Percentiles rank a stretch among this genome's conserved stretches.
phyloP scores from a whole-genome alignment of 2,329 filamentous ascomycete genomes.

The Trichoderma koningii region DNA sequence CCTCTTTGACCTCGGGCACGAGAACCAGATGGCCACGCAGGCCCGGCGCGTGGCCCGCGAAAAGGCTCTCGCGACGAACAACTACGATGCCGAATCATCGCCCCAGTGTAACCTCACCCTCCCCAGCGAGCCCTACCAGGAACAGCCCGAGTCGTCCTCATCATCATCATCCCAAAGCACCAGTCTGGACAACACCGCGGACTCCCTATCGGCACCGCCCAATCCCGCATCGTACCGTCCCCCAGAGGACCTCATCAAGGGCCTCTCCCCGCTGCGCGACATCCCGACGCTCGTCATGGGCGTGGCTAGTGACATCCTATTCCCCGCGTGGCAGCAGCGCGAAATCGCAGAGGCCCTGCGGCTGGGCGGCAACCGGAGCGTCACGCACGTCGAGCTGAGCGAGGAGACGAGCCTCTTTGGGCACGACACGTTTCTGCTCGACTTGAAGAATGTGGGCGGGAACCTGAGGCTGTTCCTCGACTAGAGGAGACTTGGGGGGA shows the following conservation, averaged over 20 bases:
- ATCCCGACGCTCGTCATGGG: conserved; percentile 88
- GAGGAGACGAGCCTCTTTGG: conserved; percentile 95
- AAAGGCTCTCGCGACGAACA: conserved; percentile 56
- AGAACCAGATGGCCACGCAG: conserved; percentile 65
- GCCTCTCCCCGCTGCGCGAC: conserved; percentile 69
- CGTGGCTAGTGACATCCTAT: conserved; percentile 92
- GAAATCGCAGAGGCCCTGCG: conserved; percentile 86
- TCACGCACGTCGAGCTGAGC: conserved; percentile 87
- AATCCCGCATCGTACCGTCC: conserved; percentile 52
- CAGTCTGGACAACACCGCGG: conserved; percentile 35
- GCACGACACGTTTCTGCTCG: conserved; percentile 93
- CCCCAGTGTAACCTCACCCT: conserved; percentile 74
- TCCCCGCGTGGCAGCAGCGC: conserved; percentile 96
- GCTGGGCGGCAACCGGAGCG: conserved; percentile 73
- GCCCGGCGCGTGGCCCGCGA: conserved; percentile 63
- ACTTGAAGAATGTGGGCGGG: conserved; percentile 88
- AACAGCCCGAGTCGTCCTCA: conserved; percentile 59
- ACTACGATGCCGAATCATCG: conserved; percentile 51
- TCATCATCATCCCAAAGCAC: no score
- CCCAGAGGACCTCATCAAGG: conserved; percentile 76
- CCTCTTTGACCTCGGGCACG: conserved; percentile 83
- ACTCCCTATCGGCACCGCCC: conserved; percentile 30
- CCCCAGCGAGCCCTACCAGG: conserved; percentile 81
- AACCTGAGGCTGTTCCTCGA: conserved; percentile 77
- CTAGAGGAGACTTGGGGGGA: not conserved